Conservation (phyloP, 2,329 filamentous ascomycete species). For the Fusarium sororula region DNA sequence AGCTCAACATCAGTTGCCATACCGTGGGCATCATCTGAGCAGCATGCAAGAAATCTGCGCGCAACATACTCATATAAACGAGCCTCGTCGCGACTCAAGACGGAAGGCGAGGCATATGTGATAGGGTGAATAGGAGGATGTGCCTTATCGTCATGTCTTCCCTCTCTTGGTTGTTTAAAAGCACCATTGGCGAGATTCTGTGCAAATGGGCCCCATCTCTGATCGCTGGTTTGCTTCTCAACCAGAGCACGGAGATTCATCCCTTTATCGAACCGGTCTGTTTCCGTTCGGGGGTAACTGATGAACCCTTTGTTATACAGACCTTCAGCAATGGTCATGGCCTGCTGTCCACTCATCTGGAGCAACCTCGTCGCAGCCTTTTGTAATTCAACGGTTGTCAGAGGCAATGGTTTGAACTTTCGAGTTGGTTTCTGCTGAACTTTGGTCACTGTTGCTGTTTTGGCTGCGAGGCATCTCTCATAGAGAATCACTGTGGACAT, state of each 20-base stretch:
- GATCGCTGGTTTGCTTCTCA: slow-evolving; percentile 82
- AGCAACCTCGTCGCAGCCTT: slow-evolving; percentile 93
- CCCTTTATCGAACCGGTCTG: slow-evolving; percentile 90
- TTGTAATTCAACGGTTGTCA: slow-evolving; percentile 96
- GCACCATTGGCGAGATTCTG: slow-evolving; percentile 76
- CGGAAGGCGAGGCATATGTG: slow-evolving; percentile 76
- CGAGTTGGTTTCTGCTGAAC: slow-evolving; percentile 91
- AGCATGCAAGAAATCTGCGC: slow-evolving; percentile 92
- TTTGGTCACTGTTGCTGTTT: slow-evolving; percentile 80
- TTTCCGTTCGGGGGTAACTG: slow-evolving; percentile 97
- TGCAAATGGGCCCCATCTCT: slow-evolving; percentile 82
- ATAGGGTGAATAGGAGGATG: slow-evolving; percentile 98
- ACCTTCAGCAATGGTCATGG: slow-evolving; percentile 87
- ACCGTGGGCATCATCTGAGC: slow-evolving; percentile 91
- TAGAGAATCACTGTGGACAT: slow-evolving; percentile 83
- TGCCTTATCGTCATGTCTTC: slow-evolving; percentile 92
- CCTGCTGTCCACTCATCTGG: slow-evolving; percentile 87
- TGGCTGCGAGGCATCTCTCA: slow-evolving; percentile 82
- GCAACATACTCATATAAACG: slow-evolving; percentile 93
- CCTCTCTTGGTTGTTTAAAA: slow-evolving; percentile 83
- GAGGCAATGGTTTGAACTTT: slow-evolving; percentile 91
- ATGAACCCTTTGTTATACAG: slow-evolving; percentile 96
- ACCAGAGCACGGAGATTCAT: slow-evolving; percentile 85
- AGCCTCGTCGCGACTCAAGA: slow-evolving; percentile 73
- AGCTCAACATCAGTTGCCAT: slow-evolving; percentile 87